These are phyloP conservation scores for Themeda triandra DNA, from an alignment of 176 grass and related monocot genomes.

Conservation along the genomic window DNA sequence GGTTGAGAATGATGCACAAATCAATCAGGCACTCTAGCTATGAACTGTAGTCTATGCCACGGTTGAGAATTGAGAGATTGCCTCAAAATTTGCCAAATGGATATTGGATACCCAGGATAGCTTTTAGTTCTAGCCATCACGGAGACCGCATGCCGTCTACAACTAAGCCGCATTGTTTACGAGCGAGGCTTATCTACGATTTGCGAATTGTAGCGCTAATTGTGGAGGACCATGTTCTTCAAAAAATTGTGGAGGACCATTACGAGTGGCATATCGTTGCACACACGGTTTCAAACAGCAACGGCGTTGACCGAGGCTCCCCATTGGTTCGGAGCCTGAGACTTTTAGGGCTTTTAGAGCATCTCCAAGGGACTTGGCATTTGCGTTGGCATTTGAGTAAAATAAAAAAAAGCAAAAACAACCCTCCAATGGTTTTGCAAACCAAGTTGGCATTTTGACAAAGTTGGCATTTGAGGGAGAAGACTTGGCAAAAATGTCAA, in stretches of 20 bases:
- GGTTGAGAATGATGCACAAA: too few species aligned
- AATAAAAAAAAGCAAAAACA: too few species aligned
- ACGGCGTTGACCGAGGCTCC: constrained; percentile 32
- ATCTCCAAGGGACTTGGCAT: too few species aligned
- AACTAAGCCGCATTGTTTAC: constrained; percentile 43
- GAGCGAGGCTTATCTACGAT: neutral
- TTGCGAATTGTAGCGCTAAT: constrained; percentile 8
- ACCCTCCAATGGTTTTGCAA: too few species aligned
- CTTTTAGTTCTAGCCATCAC: neutral
- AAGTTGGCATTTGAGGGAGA: too few species aligned
- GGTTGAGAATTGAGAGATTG: neutral
- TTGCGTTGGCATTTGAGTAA: too few species aligned
- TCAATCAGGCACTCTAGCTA: neutral
- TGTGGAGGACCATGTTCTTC: constrained; percentile 25
- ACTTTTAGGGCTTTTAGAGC: neutral
- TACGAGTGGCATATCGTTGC: neutral
- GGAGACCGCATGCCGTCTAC: constrained; percentile 33
- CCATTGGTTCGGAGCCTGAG: neutral
- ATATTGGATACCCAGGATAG: neutral
- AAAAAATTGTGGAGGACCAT: too few species aligned
- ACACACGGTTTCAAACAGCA: neutral
- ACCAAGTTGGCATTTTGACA: too few species aligned
- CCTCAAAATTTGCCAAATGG: constrained; percentile 28
- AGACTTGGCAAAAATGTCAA: too few species aligned
- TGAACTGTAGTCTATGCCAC: neutral